A percentile compares a stretch with the other conserved stretches of the same genome.
phyloP scores from a whole-genome alignment of 2,329 filamentous ascomycete species.

The Epichloe sibirici region DNA sequence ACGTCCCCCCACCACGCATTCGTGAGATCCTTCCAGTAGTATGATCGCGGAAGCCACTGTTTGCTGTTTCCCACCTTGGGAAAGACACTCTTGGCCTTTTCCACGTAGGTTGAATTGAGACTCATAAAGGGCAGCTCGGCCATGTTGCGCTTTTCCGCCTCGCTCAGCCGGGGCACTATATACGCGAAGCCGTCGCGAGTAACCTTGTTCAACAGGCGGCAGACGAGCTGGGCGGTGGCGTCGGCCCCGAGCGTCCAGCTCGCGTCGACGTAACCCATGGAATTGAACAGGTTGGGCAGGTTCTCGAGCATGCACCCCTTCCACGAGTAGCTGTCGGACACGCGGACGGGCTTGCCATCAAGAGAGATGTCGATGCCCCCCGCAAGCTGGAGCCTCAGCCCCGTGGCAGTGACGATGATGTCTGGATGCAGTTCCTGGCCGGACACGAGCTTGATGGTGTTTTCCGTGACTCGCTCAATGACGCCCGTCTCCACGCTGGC shows the following conservation, averaged over 20 bases:
- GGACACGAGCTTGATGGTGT: slow-evolving; percentile 29
- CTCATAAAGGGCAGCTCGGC: slow-evolving; percentile 2
- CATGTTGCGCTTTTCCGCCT: slow-evolving; percentile 2
- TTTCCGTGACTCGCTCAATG: slow-evolving; percentile 34
- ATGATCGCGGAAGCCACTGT: slow-evolving; percentile 4
- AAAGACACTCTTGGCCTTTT: neutral
- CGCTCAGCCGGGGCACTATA: neutral
- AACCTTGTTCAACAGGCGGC: neutral
- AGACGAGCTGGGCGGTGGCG: slow-evolving; percentile 5
- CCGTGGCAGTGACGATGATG: slow-evolving; percentile 55
- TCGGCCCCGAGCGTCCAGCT: slow-evolving; percentile 52
- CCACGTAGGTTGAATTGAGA: slow-evolving; percentile 5
- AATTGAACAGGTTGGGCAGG: slow-evolving; percentile 45
- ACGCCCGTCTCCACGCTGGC: slow-evolving; percentile 32
- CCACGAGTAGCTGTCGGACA: slow-evolving; percentile 42
- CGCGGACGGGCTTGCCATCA: slow-evolving; percentile 35
- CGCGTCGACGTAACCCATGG: slow-evolving; percentile 51
- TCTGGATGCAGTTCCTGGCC: slow-evolving; percentile 42
- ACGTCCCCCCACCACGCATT: slow-evolving; percentile 5
- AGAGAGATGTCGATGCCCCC: slow-evolving; percentile 37
- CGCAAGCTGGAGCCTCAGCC: slow-evolving; percentile 45
- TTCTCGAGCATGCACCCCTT: slow-evolving; percentile 49
- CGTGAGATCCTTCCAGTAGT: slow-evolving; percentile 6
- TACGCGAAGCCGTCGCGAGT: neutral
- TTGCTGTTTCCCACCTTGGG: slow-evolving; percentile 1